phyloP scores from a whole-genome alignment of 192 early-diverging fungal species.

The Coemansia biformis region DNA sequence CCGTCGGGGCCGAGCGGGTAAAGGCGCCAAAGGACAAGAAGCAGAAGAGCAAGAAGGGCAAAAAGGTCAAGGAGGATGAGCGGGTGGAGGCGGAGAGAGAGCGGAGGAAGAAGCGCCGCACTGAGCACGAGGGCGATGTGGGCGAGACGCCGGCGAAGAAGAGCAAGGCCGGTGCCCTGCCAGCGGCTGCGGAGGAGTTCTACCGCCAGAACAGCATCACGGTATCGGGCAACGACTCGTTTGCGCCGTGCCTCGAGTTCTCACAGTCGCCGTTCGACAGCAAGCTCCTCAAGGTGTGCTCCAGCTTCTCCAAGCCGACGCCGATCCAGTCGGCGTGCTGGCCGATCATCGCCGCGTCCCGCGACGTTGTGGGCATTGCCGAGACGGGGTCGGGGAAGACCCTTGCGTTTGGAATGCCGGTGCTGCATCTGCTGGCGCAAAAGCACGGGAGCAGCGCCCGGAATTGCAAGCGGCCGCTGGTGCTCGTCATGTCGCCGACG shows the following conservation, averaged over 20 bases:
- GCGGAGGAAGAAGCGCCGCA: conserved; percentile 28
- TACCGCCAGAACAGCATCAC: conserved; percentile 60
- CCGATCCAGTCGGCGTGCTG: conserved; percentile 92
- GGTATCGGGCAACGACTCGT: conserved; percentile 53
- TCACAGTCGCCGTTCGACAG: conserved; percentile 63
- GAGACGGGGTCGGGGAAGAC: conserved; percentile 97
- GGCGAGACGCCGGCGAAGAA: conserved; percentile 25
- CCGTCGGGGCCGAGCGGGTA: no score
- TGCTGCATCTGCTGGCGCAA: conserved; percentile 70
- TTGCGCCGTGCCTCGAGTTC: conserved; percentile 71
- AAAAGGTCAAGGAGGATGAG: conserved; percentile 31
- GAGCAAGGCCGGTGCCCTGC: conserved; percentile 16
- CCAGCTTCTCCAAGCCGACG: conserved; percentile 77
- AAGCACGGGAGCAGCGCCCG: conserved; percentile 61
- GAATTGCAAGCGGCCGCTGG: conserved; percentile 64
- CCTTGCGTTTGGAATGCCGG: conserved; percentile 88
- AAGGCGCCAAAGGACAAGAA: conserved; percentile 37
- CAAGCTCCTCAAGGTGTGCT: conserved; percentile 59
- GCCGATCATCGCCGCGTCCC: conserved; percentile 75
- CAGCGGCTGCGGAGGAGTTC: conserved; percentile 27
- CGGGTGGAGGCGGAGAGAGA: no score
- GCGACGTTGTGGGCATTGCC: conserved; percentile 92
- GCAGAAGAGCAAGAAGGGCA: conserved; percentile 16
- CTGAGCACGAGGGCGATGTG: conserved; percentile 10
- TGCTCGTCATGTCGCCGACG: conserved; percentile 89